Evolutionary conservation across 768 basidiomycete species (phyloP).

Genomic region (Xerocomus spinulosus): DNA sequence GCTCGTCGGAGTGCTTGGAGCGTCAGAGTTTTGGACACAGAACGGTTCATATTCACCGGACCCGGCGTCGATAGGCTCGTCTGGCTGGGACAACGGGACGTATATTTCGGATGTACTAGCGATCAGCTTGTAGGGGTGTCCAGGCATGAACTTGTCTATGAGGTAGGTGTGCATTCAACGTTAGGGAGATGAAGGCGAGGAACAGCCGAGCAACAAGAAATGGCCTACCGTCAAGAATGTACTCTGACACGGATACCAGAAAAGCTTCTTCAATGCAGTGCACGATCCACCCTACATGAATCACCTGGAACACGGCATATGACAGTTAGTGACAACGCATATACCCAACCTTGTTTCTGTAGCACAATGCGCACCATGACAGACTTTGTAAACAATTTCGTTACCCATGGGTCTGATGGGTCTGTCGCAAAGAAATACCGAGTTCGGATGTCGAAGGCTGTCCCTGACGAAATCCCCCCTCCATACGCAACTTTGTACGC

Average conservation of each 20-base stretch:
- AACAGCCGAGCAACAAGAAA: background rate
- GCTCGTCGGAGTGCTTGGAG: slow-evolving; percentile 25
- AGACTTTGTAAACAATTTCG: slow-evolving; percentile 24
- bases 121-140: slow-evolving; percentile 17
- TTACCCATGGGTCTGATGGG: slow-evolving; percentile 25
- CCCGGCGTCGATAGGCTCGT: background rate
- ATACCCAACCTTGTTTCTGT: background rate
- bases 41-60: background rate
- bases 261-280: slow-evolving; percentile 27
- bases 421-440: slow-evolving; percentile 31
- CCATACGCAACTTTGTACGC: slow-evolving; percentile 20
- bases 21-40: slow-evolving; percentile 8
- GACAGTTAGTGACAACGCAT: slow-evolving; percentile 3
- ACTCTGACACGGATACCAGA: slow-evolving; percentile 23
- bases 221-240: slow-evolving; percentile 30
- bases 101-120: background rate
- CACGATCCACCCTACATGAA: slow-evolving; percentile 29
- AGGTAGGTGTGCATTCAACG: background rate
- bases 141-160: slow-evolving; percentile 17
- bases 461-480: slow-evolving; percentile 15
- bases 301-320: slow-evolving; percentile 15
- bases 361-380: slow-evolving; percentile 21
- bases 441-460: slow-evolving; percentile 9
- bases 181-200: slow-evolving; percentile 2
- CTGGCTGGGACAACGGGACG: background rate